These are phyloP conservation scores for Thuidium tamariscinum DNA, from an alignment of 225 moss, liverwort and hornwort species.

Conservation along the genomic window DNA sequence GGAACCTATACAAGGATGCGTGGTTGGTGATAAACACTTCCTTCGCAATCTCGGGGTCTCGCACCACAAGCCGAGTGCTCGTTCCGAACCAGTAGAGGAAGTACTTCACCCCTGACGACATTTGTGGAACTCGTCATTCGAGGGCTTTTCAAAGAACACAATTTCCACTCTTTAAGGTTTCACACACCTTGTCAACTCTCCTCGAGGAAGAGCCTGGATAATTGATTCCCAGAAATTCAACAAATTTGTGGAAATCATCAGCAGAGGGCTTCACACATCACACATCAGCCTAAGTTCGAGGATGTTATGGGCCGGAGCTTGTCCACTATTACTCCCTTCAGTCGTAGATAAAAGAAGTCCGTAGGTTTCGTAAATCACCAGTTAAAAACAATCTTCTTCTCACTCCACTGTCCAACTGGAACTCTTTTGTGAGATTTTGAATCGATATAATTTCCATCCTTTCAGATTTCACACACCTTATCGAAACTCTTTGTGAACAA, in stretches of 20 bases:
- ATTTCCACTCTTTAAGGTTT: no score
- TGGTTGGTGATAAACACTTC: not conserved
- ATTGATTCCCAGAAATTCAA: no score
- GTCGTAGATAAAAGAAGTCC: not conserved
- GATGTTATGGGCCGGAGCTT: not conserved
- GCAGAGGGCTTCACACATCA: not conserved
- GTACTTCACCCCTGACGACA: not conserved
- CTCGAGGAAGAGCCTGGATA: no score
- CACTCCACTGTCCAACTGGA: not conserved
- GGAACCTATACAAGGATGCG: not conserved
- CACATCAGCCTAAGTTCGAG: not conserved
- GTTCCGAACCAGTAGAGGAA: not conserved
- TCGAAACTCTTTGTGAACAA: not conserved
- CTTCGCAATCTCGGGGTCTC: conserved; percentile 6
- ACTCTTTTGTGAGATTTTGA: not conserved
- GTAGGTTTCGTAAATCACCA: not conserved
- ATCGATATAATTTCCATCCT: not conserved
- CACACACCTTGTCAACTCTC: no score
- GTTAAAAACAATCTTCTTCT: not conserved
- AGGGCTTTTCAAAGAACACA: no score
- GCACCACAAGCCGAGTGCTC: not conserved
- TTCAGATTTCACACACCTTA: not conserved
- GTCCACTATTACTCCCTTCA: not conserved
- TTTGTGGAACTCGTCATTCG: not conserved
- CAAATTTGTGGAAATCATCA: not conserved